Evolutionary conservation across 441 rosid species (phyloP), one percentile per base, ranked within the genome.

Genomic region (Metrosideros polymorpha): DNA sequence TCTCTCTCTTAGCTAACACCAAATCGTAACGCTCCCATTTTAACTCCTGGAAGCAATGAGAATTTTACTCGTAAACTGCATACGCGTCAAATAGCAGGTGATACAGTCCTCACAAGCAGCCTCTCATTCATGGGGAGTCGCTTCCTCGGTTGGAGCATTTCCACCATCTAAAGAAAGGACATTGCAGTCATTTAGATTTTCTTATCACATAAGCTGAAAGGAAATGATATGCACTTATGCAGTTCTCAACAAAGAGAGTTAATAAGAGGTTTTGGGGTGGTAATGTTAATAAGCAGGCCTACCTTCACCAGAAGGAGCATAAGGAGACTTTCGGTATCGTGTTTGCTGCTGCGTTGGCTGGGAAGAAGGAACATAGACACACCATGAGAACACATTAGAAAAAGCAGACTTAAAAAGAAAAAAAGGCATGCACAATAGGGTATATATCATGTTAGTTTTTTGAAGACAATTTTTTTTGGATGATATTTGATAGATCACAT

Each of bases 341-440:
- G 99, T 96, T 93, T 95, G 99, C 89, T 97, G 99, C 89, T 95
- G 99, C 59, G 99, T 96, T 84, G 98, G 99, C 99, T 97, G 87
- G 79, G 71, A 89, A 83, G 89, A 32, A 84, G 51, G 53, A 52
- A 35, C 30, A 51, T 76, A 49, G 42, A 83, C 42, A 86, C 18
- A 29, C 63, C 50, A 86, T 27, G 50, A 59, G 82, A 25, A 82
- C 50, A 4, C 47, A 10, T 19, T 32, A 50, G 52, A 43, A 29
- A 53, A 19, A 10, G 27, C 79, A 66, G n/a, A 35, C 79, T 66
- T 35, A 22, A 19, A 66, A 66, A 22, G 13, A 39, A 66, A 19
- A 19, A 63, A 71, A 71, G 27, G 47, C 79, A 71, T 35, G 79
- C 9, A 3, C 27, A 22, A 35, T 39, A 35, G n/a, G 47, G n/a